Evolutionary conservation across 208 protist species (phyloP), one percentile per base, ranked within the genome.

Genomic region (Herpetomonas tarakana): DNA sequence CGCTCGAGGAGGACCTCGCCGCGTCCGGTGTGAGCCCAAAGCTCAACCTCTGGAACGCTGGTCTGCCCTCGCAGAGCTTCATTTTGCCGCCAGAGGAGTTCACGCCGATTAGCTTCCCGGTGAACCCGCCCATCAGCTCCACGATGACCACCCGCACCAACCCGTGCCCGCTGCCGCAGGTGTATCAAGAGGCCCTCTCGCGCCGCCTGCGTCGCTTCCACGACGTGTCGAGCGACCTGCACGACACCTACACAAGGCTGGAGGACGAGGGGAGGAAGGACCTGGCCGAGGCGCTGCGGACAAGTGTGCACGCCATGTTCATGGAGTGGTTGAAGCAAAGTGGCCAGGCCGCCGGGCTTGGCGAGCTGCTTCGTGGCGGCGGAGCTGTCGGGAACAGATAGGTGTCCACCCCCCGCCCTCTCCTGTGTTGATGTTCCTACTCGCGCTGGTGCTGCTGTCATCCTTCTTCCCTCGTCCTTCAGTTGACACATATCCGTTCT

Each of bases 1-100:
- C 83, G 14, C 70, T 96, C 26, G 86, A 93, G 65, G 77, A 93
- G 72, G 76, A 96, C 68, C 78, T 93, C 52, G 78, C 71, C 46
- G 73, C 44, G 53, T 84, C 91, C 0, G 91, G 91, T 38, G 80
- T 96, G 21, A 96, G 78, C 51, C 91, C 91, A 9, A 75, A 82
- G 47, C 76, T 96, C 14, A 96, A 94, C 58, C 57, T 96, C 1
- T 96, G 86, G 86, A 92, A 94, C 53, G 81, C 83, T 11, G 91
- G 87, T 0, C 58, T 94, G 21, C 86, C 87, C 0, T 81, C 81
- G 9, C 62, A 71, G 61, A 49, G 66, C 16, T 84, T 64, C 44
- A 67, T 93, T 30, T 76, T 96, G 16, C 83, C 87, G 0, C 91
- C 91, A 1, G 87, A 85, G 2, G 77, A 93, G 46, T 96, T 93